These are phyloP conservation scores for Plasmodium inui DNA, from an alignment of 169 alveolate species.

Conservation along the genomic window DNA sequence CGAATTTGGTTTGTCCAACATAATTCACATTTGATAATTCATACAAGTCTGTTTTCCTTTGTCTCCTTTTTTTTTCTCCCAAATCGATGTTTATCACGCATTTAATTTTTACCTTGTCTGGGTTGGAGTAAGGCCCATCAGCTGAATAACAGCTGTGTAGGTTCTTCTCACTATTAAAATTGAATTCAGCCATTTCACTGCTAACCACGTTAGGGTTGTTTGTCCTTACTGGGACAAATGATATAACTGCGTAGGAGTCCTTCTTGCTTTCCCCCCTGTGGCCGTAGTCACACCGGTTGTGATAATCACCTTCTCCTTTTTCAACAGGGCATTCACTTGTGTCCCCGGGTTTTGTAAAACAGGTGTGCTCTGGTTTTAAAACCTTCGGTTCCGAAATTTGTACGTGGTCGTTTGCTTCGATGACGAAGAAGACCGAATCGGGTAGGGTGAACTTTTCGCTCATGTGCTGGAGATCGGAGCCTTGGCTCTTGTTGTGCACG, in stretches of 20 bases:
- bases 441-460: background rate
- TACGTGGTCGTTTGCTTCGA: slow-evolving; percentile 28
- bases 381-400: background rate
- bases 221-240: slow-evolving; percentile 37
- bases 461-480: background rate
- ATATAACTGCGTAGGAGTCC: slow-evolving; percentile 28
- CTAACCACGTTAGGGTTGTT: background rate
- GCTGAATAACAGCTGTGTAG: background rate
- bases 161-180: background rate
- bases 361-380: background rate
- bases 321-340: background rate
- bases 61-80: slow-evolving; percentile 10
- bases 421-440: slow-evolving; percentile 18
- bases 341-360: background rate
- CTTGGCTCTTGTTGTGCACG: background rate
- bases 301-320: background rate
- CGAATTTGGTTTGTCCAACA: slow-evolving; percentile 32
- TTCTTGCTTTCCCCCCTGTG: background rate
- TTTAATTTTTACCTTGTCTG: slow-evolving; percentile 11
- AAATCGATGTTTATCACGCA: slow-evolving; percentile 32
- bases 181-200: background rate
- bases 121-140: background rate
- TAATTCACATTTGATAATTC: slow-evolving; percentile 32
- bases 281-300: background rate
- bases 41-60: slow-evolving; percentile 46